These are phyloP conservation scores for Sphagnum contortum DNA, from an alignment of 225 moss, liverwort and hornwort genomes.

Conservation along the genomic window DNA sequence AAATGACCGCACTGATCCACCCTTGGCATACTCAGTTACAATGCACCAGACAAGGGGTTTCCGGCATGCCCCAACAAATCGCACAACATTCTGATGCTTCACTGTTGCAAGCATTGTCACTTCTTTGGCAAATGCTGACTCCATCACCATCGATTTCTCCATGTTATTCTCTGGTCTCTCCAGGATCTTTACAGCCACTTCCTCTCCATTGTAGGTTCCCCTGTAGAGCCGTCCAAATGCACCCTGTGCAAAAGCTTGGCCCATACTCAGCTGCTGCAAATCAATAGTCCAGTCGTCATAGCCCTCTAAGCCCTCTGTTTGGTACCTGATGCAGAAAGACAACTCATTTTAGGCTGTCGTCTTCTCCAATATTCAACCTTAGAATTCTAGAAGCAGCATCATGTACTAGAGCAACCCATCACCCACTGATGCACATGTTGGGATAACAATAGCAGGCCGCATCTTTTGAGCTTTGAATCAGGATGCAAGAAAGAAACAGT, in stretches of 20 bases:
- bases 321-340: conserved; percentile 32
- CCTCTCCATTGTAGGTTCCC: conserved; percentile 85
- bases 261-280: conserved; percentile 75
- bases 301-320: conserved; percentile 85
- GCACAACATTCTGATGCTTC: conserved; percentile 94
- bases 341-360: no score
- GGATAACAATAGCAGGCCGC: no score
- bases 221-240: conserved; percentile 93
- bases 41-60: conserved; percentile 99
- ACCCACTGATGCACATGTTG: no score
- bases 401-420: no score
- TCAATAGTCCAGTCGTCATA: conserved; percentile 98
- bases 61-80: conserved; percentile 92
- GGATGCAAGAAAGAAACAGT: no score
- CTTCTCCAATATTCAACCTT: no score
- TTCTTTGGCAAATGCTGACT: conserved; percentile 90
- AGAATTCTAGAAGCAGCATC: no score
- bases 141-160: conserved; percentile 79
- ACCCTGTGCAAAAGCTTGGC: conserved; percentile 90
- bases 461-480: no score
- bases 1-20: conserved; percentile 93
- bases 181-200: conserved; percentile 95
- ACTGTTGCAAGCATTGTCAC: conserved; percentile 97
- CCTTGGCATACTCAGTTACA: conserved; percentile 93
- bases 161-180: conserved; percentile 95